Conservation (phyloP, 768 basidiomycete species). For the Crassisporium funariophilum region DNA sequence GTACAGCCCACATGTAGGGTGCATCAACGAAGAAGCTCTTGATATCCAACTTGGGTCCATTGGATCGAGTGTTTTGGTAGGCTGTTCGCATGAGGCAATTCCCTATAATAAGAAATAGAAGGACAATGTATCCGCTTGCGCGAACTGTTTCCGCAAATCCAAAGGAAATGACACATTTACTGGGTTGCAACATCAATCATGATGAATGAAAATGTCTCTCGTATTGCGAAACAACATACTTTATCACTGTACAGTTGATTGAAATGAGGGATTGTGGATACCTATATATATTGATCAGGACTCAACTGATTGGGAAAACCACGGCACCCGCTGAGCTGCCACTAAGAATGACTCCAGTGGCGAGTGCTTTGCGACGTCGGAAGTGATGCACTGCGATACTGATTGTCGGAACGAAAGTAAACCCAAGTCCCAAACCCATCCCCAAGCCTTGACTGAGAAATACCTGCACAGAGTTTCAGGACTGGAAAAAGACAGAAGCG, state of each 20-base stretch:
- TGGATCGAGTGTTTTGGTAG: constrained; percentile 1
- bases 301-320: constrained; percentile 38
- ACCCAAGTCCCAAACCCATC: constrained; percentile 48
- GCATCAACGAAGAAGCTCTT: constrained; percentile 28
- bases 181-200: constrained; percentile 5
- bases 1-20: constrained; percentile 24
- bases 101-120: constrained; percentile 22
- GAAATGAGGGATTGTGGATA: not conserved
- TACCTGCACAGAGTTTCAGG: too few relatives aligned
- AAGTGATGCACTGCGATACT: constrained; percentile 46
- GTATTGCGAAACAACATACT: constrained; percentile 13
- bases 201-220: not conserved
- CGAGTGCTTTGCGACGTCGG: constrained; percentile 34
- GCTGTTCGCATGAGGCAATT: constrained; percentile 29
- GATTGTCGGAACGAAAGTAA: constrained; percentile 46
- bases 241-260: too few relatives aligned
- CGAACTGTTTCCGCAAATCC: constrained; percentile 31
- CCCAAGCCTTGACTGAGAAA: constrained; percentile 58
- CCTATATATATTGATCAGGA: too few relatives aligned
- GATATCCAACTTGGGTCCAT: constrained; percentile 15
- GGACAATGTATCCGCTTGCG: constrained; percentile 24
- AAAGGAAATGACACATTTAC: constrained; percentile 23
- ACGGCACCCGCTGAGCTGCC: constrained; percentile 41
- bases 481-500: too few relatives aligned
- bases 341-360: constrained; percentile 37